Percentiles rank a stretch among this genome's conserved stretches.
These are phyloP conservation scores for Neophaeococcomyces aloes DNA, from an alignment of 2,329 filamentous ascomycete genomes.

Conservation along the genomic window DNA sequence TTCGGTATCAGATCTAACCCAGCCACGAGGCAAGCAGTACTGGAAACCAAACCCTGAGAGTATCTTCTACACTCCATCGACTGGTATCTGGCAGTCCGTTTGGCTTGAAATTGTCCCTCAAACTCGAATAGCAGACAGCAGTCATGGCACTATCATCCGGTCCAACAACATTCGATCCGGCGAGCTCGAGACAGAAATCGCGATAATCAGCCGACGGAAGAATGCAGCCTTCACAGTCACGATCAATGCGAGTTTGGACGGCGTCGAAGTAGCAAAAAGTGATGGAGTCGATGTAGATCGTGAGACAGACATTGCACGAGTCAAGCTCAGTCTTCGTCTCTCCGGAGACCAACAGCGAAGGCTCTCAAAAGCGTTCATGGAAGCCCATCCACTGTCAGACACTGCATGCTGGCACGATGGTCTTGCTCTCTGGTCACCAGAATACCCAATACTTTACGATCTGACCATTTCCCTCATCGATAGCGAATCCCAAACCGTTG, in stretches of 20 bases:
- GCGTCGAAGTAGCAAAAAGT: conserved; percentile 37
- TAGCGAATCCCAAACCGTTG: conserved; percentile 32
- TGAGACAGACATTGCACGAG: not conserved
- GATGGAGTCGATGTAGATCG: conserved; percentile 39
- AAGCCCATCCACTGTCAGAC: conserved; percentile 46
- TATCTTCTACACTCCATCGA: conserved; percentile 64
- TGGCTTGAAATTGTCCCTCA: conserved; percentile 57
- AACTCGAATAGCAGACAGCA: conserved; percentile 48
- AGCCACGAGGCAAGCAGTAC: conserved; percentile 61
- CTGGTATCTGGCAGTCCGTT: conserved; percentile 64
- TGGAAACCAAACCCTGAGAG: conserved; percentile 47
- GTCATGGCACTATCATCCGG: conserved; percentile 50
- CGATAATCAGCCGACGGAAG: conserved; percentile 31
- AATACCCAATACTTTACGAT: conserved; percentile 54
- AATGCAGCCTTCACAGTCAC: conserved; percentile 32
- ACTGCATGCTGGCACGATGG: conserved; percentile 45
- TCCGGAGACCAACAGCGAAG: not conserved
- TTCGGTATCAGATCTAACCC: conserved; percentile 48
- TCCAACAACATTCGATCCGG: conserved; percentile 47
- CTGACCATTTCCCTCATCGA: conserved; percentile 41
- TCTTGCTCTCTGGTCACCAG: conserved; percentile 58
- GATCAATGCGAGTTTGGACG: conserved; percentile 44
- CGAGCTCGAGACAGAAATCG: conserved; percentile 43
- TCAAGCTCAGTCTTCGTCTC: conserved; percentile 1
- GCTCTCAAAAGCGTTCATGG: conserved; percentile 33